Conservation (phyloP, 768 basidiomycete species). For the Kondoa subrosea region DNA sequence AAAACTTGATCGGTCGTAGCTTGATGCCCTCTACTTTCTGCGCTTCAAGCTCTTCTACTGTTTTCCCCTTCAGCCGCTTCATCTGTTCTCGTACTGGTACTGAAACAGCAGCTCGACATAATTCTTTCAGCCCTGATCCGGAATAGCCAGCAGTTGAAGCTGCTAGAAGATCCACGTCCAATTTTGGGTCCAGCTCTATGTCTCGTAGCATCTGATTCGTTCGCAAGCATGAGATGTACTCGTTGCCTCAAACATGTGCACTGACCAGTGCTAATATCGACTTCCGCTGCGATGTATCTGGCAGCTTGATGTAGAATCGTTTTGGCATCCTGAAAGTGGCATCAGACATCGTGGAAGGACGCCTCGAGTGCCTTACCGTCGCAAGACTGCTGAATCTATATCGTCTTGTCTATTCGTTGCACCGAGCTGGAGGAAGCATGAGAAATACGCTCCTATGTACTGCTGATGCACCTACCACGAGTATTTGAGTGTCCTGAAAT, state of each 20-base stretch:
- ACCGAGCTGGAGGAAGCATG: slow-evolving; percentile 75
- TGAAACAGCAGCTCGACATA: slow-evolving; percentile 56
- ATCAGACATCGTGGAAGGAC: slow-evolving; percentile 24
- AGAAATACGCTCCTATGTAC: too few relatives aligned
- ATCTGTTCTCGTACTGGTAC: slow-evolving; percentile 4
- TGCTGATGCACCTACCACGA: slow-evolving; percentile 44
- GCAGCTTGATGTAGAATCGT: slow-evolving; percentile 70
- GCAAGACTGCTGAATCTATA: slow-evolving; percentile 65
- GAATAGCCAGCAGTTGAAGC: slow-evolving; percentile 55
- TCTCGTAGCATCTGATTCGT: slow-evolving; percentile 73
- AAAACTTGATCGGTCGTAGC: not conserved
- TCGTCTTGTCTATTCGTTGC: slow-evolving; percentile 92
- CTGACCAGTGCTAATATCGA: slow-evolving; percentile 67
- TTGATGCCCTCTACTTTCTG: not conserved
- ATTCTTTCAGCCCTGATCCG: slow-evolving; percentile 78
- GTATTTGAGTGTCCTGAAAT: slow-evolving; percentile 29
- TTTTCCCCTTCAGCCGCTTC: not conserved
- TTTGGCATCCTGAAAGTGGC: slow-evolving; percentile 67
- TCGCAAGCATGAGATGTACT: not conserved
- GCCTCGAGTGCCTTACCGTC: too few relatives aligned
- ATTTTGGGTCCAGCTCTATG: slow-evolving; percentile 47
- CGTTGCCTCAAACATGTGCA: not conserved
- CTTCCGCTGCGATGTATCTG: slow-evolving; percentile 56
- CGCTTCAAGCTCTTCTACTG: not conserved
- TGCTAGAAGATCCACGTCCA: slow-evolving; percentile 51